Conservation (phyloP, 257 asterid genomes). For the Capsicum pubescens region DNA sequence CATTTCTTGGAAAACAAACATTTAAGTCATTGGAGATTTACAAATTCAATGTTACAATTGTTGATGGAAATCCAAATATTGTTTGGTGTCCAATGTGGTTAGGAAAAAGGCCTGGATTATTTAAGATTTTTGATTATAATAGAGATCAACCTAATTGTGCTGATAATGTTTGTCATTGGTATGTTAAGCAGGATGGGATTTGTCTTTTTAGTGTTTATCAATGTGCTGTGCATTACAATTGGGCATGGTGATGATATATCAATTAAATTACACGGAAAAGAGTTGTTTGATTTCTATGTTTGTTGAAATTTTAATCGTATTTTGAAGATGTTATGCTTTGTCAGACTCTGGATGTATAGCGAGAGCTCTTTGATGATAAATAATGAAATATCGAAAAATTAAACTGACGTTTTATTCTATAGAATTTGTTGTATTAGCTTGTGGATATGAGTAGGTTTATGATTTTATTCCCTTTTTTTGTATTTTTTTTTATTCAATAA, state of each 20-base stretch:
- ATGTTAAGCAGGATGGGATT: constrained; percentile 22
- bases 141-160: constrained; percentile 13
- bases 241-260: neutral
- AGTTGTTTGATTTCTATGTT: neutral
- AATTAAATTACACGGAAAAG: neutral
- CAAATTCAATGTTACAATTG: constrained; percentile 1
- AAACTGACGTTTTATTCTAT: neutral
- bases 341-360: neutral
- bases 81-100: constrained; percentile 24
- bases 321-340: neutral
- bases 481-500: no score
- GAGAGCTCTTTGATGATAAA: neutral
- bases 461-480: no score
- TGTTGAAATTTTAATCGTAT: neutral
- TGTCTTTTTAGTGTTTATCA: constrained; percentile 13
- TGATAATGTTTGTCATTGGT: neutral
- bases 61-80: neutral
- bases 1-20: neutral
- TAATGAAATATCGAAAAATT: no score
- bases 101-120: constrained; percentile 11
- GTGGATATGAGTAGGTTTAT: no score
- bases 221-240: constrained; percentile 19
- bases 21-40: neutral
- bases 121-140: neutral
- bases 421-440: no score